These are phyloP conservation scores for Colletotrichum cereale DNA, from an alignment of 2,329 filamentous ascomycete species.

Conservation along the genomic window DNA sequence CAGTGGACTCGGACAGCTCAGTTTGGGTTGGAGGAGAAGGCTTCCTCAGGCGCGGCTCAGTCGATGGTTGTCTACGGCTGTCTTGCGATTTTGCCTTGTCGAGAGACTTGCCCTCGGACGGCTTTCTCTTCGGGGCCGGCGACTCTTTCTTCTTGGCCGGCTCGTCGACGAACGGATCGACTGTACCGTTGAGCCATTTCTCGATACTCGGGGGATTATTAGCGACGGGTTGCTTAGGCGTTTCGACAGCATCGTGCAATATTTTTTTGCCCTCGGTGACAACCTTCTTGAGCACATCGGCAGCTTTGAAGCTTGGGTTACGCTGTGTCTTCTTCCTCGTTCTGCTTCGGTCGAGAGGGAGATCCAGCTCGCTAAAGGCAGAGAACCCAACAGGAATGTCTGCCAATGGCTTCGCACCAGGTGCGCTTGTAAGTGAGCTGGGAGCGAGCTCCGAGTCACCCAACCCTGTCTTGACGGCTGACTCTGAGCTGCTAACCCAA, in stretches of 20 bases:
- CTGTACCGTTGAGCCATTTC: slow-evolving; percentile 73
- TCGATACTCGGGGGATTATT: slow-evolving; percentile 75
- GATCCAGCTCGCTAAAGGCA: slow-evolving; percentile 74
- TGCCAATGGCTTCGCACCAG: slow-evolving; percentile 64
- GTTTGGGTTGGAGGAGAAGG: slow-evolving; percentile 44
- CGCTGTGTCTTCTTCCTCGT: slow-evolving; percentile 61
- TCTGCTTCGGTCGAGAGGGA: slow-evolving; percentile 61
- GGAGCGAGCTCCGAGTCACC: slow-evolving; percentile 54
- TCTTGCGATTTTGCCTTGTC: slow-evolving; percentile 41
- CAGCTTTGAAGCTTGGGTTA: slow-evolving; percentile 68
- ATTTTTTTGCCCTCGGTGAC: slow-evolving; percentile 75
- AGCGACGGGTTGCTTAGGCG: slow-evolving; percentile 59
- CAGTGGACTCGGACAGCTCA: slow-evolving; percentile 40
- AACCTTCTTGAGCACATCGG: slow-evolving; percentile 74
- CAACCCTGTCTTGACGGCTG: slow-evolving; percentile 36
- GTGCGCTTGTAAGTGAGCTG: slow-evolving; percentile 48
- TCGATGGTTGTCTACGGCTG: slow-evolving; percentile 44
- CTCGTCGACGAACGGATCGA: slow-evolving; percentile 71
- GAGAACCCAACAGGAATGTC: slow-evolving; percentile 75
- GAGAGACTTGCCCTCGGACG: slow-evolving; percentile 49
- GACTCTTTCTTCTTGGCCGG: slow-evolving; percentile 40
- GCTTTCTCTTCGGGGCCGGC: slow-evolving; percentile 47
- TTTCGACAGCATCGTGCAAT: slow-evolving; percentile 70
- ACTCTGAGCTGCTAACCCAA: slow-evolving; percentile 46
- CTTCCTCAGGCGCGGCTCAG: slow-evolving; percentile 43